Evolutionary conservation across 345 rosid species (phyloP), one percentile per base, ranked within the genome.

Genomic region (Barbarea vulgaris): DNA sequence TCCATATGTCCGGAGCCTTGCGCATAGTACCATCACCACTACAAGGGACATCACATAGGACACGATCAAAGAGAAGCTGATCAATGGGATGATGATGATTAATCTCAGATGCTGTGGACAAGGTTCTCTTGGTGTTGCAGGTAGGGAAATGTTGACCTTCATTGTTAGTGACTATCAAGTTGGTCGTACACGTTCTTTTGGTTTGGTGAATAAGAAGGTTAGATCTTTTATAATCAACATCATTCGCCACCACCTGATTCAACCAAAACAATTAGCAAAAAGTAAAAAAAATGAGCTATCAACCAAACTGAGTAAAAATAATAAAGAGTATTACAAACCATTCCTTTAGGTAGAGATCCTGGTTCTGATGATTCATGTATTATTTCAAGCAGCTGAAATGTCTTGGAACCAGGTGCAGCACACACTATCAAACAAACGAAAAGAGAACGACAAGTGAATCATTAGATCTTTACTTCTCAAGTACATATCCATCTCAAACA

Each of bases 121-220:
- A 58, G 48, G 41, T 65, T 82, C 80, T 80, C 74, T 70, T 83
- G 41, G 64, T 57, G 65, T 87, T 88, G 85, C 98, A 95, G 70
- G 85, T 86, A 31, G 99, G 99, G 73, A 92, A 92, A 18, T 92
- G 94, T 64, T 92, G 98, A 75, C 94, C 99, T 85, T 95, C 99
- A 72, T 95, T 91, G 83, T 92, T 95, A 66, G 96, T 85, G 52
- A 95, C 99, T 31, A 89, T 84, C 87, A 95, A 81, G 85, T 95
- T 95, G 68, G 97, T 88, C 25, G 99, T 92, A 85, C 98, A 95
- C 81, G 90, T 95, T 85, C 97, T 87, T 81, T 95, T 95, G 22
- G 99, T 95, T 84, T 90, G 99, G 83, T 89, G 97, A 79, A 95
- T 95, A 70, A 95, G 96, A 84, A 95, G 98, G 80, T 95, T 95